phyloP scores from a whole-genome alignment of 768 basidiomycete species.

The Crepidotus variabilis region DNA sequence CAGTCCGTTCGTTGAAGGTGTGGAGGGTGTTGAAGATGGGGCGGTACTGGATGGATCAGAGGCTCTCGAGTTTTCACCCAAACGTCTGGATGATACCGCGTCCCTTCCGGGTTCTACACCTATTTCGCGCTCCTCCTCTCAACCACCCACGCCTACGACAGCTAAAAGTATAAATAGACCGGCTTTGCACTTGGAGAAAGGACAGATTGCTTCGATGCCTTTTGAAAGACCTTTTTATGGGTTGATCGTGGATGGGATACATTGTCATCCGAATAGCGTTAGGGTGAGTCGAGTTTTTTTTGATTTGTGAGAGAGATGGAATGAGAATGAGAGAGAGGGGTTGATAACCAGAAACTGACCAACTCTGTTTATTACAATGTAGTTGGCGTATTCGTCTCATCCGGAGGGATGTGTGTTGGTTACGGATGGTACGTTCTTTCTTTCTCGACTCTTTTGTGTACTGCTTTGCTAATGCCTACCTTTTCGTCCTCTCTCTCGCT shows the following conservation, averaged over 20 bases:
- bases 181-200: constrained; percentile 43
- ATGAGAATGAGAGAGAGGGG: too few relatives aligned
- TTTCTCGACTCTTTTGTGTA: too few relatives aligned
- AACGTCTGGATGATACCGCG: neutral
- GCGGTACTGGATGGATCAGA: neutral
- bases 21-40: too few relatives aligned
- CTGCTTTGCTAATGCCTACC: too few relatives aligned
- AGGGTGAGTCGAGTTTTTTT: constrained; percentile 57
- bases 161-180: constrained; percentile 24
- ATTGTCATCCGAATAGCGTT: constrained; percentile 88
- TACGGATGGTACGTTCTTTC: constrained; percentile 64
- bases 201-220: constrained; percentile 47
- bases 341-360: too few relatives aligned
- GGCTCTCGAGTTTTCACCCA: neutral
- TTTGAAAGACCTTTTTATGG: constrained; percentile 79
- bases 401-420: constrained; percentile 86
- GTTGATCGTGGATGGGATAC: constrained; percentile 88
- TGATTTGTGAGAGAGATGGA: neutral
- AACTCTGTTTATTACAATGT: constrained; percentile 6
- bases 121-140: too few relatives aligned
- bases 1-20: constrained; percentile 49
- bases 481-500: too few relatives aligned
- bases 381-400: constrained; percentile 82
- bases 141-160: neutral
- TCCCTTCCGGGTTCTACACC: neutral